Evolutionary conservation across 1,284 basidiomycete species (phyloP).

Genomic region (Mycena sp.): DNA sequence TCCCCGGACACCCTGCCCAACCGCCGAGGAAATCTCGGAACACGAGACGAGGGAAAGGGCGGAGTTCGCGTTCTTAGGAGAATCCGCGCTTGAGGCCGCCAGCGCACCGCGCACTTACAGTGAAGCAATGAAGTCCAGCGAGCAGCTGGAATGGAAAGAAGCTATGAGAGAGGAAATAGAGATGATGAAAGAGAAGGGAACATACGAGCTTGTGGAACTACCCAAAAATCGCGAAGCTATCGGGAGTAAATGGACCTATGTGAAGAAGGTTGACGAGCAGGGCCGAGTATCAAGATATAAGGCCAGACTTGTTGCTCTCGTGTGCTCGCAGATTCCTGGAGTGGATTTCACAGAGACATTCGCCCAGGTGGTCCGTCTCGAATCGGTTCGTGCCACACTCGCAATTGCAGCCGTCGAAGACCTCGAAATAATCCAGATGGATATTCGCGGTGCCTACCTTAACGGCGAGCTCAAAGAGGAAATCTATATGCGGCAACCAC

Average conservation of each 20-base stretch:
- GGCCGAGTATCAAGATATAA: slow-evolving; percentile 42
- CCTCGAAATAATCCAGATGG: slow-evolving; percentile 39
- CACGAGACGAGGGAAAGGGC: background rate
- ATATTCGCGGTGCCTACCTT: slow-evolving; percentile 47
- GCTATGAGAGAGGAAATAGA: slow-evolving; percentile 45
- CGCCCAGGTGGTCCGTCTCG: slow-evolving; percentile 39
- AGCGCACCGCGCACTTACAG: background rate
- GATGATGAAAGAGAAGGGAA: slow-evolving; percentile 36
- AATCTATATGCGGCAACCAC: slow-evolving; percentile 49
- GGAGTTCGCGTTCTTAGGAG: background rate
- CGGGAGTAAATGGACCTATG: slow-evolving; percentile 40
- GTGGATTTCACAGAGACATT: slow-evolving; percentile 46
- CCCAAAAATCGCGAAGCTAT: slow-evolving; percentile 37
- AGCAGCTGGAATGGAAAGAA: slow-evolving; percentile 37
- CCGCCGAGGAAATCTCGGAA: background rate
- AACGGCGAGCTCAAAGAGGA: slow-evolving; percentile 49
- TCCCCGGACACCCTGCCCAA: background rate
- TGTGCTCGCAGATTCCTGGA: slow-evolving; percentile 35
- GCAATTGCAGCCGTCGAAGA: slow-evolving; percentile 37
- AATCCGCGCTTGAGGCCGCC: background rate
- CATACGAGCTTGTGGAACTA: slow-evolving; percentile 32
- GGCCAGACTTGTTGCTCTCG: slow-evolving; percentile 45
- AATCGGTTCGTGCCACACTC: slow-evolving; percentile 36
- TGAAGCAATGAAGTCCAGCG: slow-evolving; percentile 6
- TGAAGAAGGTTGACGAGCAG: slow-evolving; percentile 36